These are phyloP conservation scores for Tremella yokohamensis DNA, from an alignment of 768 basidiomycete genomes.

Conservation along the genomic window DNA sequence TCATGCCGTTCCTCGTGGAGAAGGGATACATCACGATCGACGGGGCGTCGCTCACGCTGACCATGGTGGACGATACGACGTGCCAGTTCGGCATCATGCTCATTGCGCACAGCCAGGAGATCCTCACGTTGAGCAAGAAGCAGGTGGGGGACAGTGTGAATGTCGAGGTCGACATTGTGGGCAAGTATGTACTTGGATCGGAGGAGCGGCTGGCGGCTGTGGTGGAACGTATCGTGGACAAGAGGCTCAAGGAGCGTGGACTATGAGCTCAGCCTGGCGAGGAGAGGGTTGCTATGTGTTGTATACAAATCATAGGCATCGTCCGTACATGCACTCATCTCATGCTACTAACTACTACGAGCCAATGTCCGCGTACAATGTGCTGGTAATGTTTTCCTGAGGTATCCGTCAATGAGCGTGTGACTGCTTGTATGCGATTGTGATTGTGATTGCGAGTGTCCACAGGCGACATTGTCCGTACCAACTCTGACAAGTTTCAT, in stretches of 20 bases:
- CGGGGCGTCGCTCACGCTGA: constrained; percentile 88
- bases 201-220: constrained; percentile 28
- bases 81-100: constrained; percentile 84
- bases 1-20: constrained; percentile 77
- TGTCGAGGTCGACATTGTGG: constrained; percentile 63
- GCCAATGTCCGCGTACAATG: too few relatives aligned
- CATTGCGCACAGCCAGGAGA: constrained; percentile 87
- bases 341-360: too few relatives aligned
- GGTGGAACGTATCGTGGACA: constrained; percentile 45
- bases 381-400: too few relatives aligned
- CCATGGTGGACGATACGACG: constrained; percentile 57
- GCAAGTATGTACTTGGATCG: constrained; percentile 48
- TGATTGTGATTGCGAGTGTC: too few relatives aligned
- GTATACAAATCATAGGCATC: too few relatives aligned
- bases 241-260: constrained; percentile 37
- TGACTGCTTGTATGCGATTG: too few relatives aligned
- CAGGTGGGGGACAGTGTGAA: constrained; percentile 76
- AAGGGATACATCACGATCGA: constrained; percentile 96
- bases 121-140: constrained; percentile 76
- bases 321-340: too few relatives aligned
- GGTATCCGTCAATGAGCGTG: too few relatives aligned
- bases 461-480: too few relatives aligned
- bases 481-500: too few relatives aligned
- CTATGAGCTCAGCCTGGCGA: neutral
- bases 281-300: too few relatives aligned